Conservation (phyloP, 768 basidiomycete species). For the Tulasnella sp. region DNA sequence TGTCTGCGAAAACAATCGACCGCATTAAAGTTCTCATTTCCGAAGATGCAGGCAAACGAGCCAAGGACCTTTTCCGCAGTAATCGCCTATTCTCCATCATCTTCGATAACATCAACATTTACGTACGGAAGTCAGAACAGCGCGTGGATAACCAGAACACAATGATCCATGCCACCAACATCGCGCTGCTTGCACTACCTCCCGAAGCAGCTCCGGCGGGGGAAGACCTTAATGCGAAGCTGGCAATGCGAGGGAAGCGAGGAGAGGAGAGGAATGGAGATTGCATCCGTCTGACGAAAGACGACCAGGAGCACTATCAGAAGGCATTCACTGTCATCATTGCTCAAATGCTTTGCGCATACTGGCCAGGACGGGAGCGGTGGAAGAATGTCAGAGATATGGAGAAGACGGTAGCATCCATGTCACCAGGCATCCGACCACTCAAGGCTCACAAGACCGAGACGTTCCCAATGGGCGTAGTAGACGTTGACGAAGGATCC, state of each 20-base stretch:
- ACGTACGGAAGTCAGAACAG: conserved; percentile 30
- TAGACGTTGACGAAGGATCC: too few species aligned
- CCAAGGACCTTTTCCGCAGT: conserved; percentile 27
- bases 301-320: background rate
- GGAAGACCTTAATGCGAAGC: background rate
- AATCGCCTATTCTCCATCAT: conserved; percentile 25
- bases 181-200: conserved; percentile 22
- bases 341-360: too few species aligned
- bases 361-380: too few species aligned
- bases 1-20: conserved; percentile 29
- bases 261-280: background rate
- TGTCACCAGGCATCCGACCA: too few species aligned
- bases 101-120: conserved; percentile 35
- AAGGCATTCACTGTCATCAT: background rate
- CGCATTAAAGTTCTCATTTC: conserved; percentile 29
- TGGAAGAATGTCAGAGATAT: too few species aligned
- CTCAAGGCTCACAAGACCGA: too few species aligned
- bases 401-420: too few species aligned
- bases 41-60: conserved; percentile 27
- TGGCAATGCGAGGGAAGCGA: background rate
- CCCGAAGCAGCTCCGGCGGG: background rate
- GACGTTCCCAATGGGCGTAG: too few species aligned
- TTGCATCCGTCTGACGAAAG: background rate
- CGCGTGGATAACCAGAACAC: conserved; percentile 29
- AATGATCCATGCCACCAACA: conserved; percentile 31